Evolutionary conservation across 768 basidiomycete genomes (phyloP), one percentile per base, ranked within the genome.

Genomic region (Lactarius indigo): DNA sequence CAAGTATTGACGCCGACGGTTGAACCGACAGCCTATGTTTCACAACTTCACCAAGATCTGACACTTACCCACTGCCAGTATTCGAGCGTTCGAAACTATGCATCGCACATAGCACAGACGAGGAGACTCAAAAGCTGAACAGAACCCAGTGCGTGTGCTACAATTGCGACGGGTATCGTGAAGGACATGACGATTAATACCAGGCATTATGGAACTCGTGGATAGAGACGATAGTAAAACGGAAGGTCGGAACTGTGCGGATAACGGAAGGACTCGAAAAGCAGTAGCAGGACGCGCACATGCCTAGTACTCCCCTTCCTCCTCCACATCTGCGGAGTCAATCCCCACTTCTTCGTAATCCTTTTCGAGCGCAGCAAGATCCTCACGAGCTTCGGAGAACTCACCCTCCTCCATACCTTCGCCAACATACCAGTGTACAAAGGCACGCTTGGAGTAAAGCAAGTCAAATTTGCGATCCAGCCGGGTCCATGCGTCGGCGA

Each of bases 341-440:
- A 78, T 79, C 57, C 87, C 85, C 69, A 89, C 94, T 76, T 97
- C 93, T 77, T 94, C 92, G 74, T 94, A 95, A 71, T 94, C 94
- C 78, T 94, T 97, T 83, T 98, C 96, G 60, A 99, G 87, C 17
- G 96, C 96, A 17, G 96, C 96, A 64, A 99, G 89, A 77, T 99
- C 96, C 81, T 99, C 96, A 68, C 96, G 90, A 28, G 96, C 96
- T 81, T 97, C 96, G 26, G 94, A 96, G 82, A 98, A 98, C 81
- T 99, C 96, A 76, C 96, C 96, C 84, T 90, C 87, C 76, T 90
- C 87, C 87, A 90, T 90, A 75, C 88, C 87, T 76, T 90, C 87
- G 68, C 88, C 87, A 68, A 89, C 88, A 76, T 91, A 86, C 85
- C 84, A 83, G 75, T 84, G 81, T 9, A 82, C 80, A 70, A 84